phyloP scores from a whole-genome alignment of 495 filamentous ascomycete genomes.

The Xylaria sp. region DNA sequence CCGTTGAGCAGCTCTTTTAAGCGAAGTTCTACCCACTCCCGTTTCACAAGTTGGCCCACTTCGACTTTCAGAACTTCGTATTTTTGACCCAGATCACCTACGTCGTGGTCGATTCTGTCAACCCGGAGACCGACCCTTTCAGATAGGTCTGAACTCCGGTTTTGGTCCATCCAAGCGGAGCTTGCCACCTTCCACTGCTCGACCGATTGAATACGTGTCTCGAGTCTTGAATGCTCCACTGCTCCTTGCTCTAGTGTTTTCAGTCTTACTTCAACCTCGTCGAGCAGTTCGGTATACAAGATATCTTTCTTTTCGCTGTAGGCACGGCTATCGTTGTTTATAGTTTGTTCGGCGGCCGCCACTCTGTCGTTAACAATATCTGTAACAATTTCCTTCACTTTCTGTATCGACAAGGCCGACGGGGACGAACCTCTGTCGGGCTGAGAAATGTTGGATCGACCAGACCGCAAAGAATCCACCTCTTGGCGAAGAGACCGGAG shows the following conservation, averaged over 20 bases:
- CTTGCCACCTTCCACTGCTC: slow-evolving; percentile 13
- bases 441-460: neutral
- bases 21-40: slow-evolving; percentile 20
- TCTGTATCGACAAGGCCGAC: neutral
- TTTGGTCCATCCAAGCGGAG: slow-evolving; percentile 8
- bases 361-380: neutral
- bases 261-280: neutral
- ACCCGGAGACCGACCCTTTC: slow-evolving; percentile 22
- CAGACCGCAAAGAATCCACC: neutral
- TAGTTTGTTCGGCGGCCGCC: slow-evolving; percentile 3
- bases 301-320: slow-evolving; percentile 15
- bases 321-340: neutral
- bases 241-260: neutral
- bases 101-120: slow-evolving; percentile 15
- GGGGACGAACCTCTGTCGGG: neutral
- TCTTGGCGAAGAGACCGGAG: slow-evolving; percentile 4
- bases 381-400: neutral
- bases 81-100: slow-evolving; percentile 18
- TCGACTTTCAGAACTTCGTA: slow-evolving; percentile 12
- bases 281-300: neutral
- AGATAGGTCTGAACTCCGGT: neutral
- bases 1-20: slow-evolving; percentile 14
- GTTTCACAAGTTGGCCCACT: slow-evolving; percentile 8
- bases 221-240: neutral
- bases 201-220: slow-evolving; percentile 4